Evolutionary conservation across 2,329 filamentous ascomycete species (phyloP), one percentile per base, ranked within the genome.

Genomic region (Penicillium expansum): DNA sequence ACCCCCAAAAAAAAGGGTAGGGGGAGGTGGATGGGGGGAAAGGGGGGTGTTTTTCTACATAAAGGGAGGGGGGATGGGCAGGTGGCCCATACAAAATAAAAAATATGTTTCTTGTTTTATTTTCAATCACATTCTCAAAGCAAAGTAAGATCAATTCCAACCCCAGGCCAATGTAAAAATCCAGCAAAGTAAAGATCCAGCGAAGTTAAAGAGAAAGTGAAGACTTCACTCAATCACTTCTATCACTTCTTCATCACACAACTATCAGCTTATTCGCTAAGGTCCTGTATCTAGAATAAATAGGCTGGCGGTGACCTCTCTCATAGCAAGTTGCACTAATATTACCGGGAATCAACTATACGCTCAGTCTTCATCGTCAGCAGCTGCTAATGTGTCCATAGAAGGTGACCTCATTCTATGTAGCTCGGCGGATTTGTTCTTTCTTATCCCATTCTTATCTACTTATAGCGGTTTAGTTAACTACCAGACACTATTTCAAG

Each of bases 71-170:
- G 47, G 53, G 51, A 39, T 33, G 43, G 41, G 42, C 32, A 13
- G 33, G 27, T 33, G 41, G 53, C 29, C 42, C 48, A 14, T 51
- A 45, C 32, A 52, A 52, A 41, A 52, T 43, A 52, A 44, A 51
- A 55, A 51, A 27, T 30, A n/a, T 44, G 27, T 18, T 27, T 52
- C 20, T 52, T 51, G 50, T 37, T 52, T 53, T 7, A 51, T 10
- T 38, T 43, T 32, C 29, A 51, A 24, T 43, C 20, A 22, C 6
- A 27, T 51, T 22, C 14, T n/a, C 24, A 43, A 18, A 43, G 10
- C 6, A 27, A 42, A 43, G 24, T 24, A 32, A 32, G 10, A 24
- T 7, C 14, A 16, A 33, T 11, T 18, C 27, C 14, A 51, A 8
- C n/a, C 2, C 42, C 10, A 43, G 6, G 18, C 11, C 11, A 33